Evolutionary conservation across 345 rosid genomes (phyloP), one percentile per base, ranked within the genome.

Genomic region (Diplotaxis tenuifolia): DNA sequence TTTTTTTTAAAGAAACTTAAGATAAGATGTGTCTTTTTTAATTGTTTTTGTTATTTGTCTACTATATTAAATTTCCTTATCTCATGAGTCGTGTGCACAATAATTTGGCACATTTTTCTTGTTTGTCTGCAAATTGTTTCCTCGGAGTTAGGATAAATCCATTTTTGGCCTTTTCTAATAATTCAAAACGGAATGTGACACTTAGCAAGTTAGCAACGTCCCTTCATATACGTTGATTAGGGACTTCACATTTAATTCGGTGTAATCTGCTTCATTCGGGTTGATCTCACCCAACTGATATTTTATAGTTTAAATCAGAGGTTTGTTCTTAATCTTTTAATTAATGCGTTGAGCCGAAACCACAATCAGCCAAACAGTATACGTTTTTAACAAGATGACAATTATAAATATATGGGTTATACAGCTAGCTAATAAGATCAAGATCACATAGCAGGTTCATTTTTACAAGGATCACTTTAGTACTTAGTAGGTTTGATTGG

Each of bases 31-130:
- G 74, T 69, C n/a, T 21, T 8, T 21, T 54, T 0, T 42, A n/a
- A n/a, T n/a, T n/a, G n/a, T n/a, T n/a, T n/a, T n/a, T n/a, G n/a
- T n/a, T 55, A 10, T 27, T 36, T 49, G 3, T 49, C 62, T 22
- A 53, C 12, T 27, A 1, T 11, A 50, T 62, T 32, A 1, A 49
- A 16, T 20, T 61, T 32, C 72, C 12, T 45, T 22, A 57, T 66
- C 71, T 65, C 3, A 74, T 15, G 65, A 67, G 62, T 67, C 73
- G 68, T 74, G 68, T 75, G 20, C 61, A 49, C n/a, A 49, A 75
- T 29, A 76, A 63, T 63, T 31, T 45, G 71, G 14, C 75, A 70
- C 79, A 76, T 63, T 76, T 76, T 63, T 64, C 79, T 63, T 70
- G 66, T 31, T 76, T 70, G 60, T 70, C 53, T 64, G 42, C 66